A percentile compares a stretch with the other conserved stretches of the same genome.
phyloP scores from a whole-genome alignment of 2,329 filamentous ascomycete genomes.

The Talaromyces albobiverticillius region DNA sequence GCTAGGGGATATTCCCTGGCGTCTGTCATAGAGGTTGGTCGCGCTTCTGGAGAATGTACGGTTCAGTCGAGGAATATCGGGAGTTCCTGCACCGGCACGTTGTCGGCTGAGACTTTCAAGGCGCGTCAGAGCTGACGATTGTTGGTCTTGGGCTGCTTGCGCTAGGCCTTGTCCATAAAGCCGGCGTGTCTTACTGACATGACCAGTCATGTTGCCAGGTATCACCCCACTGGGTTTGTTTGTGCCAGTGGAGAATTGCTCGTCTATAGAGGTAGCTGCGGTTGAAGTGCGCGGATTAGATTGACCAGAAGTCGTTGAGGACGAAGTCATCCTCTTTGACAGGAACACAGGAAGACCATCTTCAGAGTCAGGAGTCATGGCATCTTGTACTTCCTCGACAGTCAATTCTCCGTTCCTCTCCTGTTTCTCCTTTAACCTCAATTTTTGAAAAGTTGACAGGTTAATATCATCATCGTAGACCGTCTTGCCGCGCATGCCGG shows the following conservation, averaged over 20 bases:
- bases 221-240: slow-evolving; percentile 26
- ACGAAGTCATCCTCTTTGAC: slow-evolving; percentile 75
- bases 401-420: slow-evolving; percentile 42
- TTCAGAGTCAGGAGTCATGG: slow-evolving; percentile 39
- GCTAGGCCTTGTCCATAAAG: slow-evolving; percentile 81
- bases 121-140: slow-evolving; percentile 70
- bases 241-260: slow-evolving; percentile 49
- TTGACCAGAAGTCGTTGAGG: slow-evolving; percentile 74
- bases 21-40: slow-evolving; percentile 60
- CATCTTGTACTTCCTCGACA: slow-evolving; percentile 35
- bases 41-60: slow-evolving; percentile 57
- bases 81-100: slow-evolving; percentile 58
- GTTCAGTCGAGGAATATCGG: slow-evolving; percentile 41
- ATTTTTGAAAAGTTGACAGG: slow-evolving; percentile 77
- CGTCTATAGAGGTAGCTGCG: slow-evolving; percentile 83
- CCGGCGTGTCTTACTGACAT: slow-evolving; percentile 66
- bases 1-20: slow-evolving; percentile 33
- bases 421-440: slow-evolving; percentile 56
- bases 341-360: slow-evolving; percentile 61
- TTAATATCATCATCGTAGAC: slow-evolving; percentile 86
- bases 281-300: slow-evolving; percentile 74
- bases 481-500: slow-evolving; percentile 60
- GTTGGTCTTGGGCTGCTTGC: slow-evolving; percentile 77
- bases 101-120: slow-evolving; percentile 75
- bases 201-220: slow-evolving; percentile 55